Evolutionary conservation across 345 rosid genomes (phyloP), one percentile per base, ranked within the genome.

Genomic region (Rhodamnia argentea): DNA sequence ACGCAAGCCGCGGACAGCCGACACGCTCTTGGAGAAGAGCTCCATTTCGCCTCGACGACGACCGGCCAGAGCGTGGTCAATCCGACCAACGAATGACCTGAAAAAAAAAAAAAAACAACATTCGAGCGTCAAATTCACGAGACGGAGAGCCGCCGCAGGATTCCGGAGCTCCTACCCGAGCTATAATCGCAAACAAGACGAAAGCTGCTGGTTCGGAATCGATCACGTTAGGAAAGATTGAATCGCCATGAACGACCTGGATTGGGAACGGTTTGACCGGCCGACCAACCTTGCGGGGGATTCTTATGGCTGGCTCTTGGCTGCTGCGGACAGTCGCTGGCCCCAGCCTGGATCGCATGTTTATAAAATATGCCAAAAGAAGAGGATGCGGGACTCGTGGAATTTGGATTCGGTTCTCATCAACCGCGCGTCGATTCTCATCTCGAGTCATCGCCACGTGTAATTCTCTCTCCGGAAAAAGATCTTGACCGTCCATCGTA

Each of bases 1-100:
- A 57, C 84, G 78, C 12, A 75, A 74, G 47, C 59, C 7, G 14
- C 44, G 78, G 76, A 87, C 62, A 4, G 88, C 88, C 29, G 86
- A 76, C 13, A 87, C 82, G 6, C 88, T 50, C 86, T 54, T 87
- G 75, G 76, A 84, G 22, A 75, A 15, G 84, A 87, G 29, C 57
- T 47, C 50, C 88, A 87, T 86, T 24, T 52, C 51, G 44, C 57
- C 55, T 8, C 56, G 26, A 23, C 32, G n/a, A 52, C 78, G 7
- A 37, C 78, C 78, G 12, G 83, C 29, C 52, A 6, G n/a, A 7
- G 53, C 47, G 53, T 5, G 83, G 83, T 78, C 44, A 42, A 27
- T 37, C 51, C 82, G 27, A 53, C n/a, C 83, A 16, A 82, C 54
- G 0, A 0, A 26, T 20, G 27, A 22, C 83, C 84, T 54, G 37